Evolutionary conservation across 805 yeast species (phyloP), one percentile per base, ranked within the genome.

Genomic region (Millerago galiae): DNA sequence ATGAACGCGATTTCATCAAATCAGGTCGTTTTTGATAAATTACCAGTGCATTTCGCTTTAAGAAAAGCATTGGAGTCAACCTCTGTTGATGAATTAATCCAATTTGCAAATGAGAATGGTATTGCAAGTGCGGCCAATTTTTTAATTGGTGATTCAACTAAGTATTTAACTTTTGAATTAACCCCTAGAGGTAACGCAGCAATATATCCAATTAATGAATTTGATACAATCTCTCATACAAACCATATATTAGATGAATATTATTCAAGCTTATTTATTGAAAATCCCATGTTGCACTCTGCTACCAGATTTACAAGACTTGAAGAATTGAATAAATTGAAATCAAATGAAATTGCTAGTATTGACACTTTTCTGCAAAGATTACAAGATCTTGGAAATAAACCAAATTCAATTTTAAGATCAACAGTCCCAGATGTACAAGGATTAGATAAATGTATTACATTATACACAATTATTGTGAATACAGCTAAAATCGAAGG

Each of bases 21-120:
- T 33, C 60, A 58, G 3, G 55, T 62, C 9, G 56, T 53, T 35
- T 47, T 49, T 12, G 42, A 51, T 14, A 58, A 59, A 39, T 50
- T 62, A 30, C 72, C 72, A 5, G 53, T 66, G 35, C 71, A 67
- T 44, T 49, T 67, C 36, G 60, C 65, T 1, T 44, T 67, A 14
- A 53, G 72, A 37, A 53, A 55, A 33, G 58, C 61, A 2, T 45
- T 67, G 40, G 66, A 66, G 35, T 48, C 52, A 34, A 18, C 37
- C 3, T 34, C 46, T n/a, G 49, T 51, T 14, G 50, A 47, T 26
- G 54, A 47, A 11, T 49, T 51, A 9, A 29, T 50, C 7, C 34
- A 33, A 7, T 41, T 38, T 17, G 34, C 56, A 17, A 35, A 49
- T 17, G 25, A 34, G 4, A 30, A 44, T 32, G 56, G 58, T 3